A percentile compares a stretch with the other conserved stretches of the same genome.
These are phyloP conservation scores for Dipodascus albidus DNA, from an alignment of 805 yeast genomes.

Conservation along the genomic window DNA sequence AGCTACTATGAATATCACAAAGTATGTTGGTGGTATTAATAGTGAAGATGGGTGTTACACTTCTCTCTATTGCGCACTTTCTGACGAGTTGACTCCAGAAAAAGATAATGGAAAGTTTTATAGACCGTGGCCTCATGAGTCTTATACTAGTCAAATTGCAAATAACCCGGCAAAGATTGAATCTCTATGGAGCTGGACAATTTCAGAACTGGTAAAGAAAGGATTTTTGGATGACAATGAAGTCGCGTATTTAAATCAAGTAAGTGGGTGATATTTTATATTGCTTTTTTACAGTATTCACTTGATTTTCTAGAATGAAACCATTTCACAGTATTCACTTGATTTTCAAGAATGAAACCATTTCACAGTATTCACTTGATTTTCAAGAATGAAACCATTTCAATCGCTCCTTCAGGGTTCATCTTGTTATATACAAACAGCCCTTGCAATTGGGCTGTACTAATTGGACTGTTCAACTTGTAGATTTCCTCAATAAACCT, in stretches of 20 bases:
- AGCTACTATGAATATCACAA: conserved; percentile 59
- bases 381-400: conserved; percentile 34
- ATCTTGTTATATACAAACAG: conserved; percentile 85
- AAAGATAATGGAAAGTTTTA: conserved; percentile 59
- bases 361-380: conserved; percentile 23
- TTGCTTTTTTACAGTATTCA: no score
- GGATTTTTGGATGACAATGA: neutral
- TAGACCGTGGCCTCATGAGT: neutral
- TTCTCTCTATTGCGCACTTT: conserved; percentile 50
- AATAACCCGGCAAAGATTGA: neutral
- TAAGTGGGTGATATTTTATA: neutral
- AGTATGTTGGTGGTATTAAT: conserved; percentile 56
- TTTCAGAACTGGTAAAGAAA: neutral
- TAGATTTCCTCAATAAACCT: conserved; percentile 35
- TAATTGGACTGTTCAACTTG: conserved; percentile 44
- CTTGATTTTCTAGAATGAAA: no score
- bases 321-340: no score
- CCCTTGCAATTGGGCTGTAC: conserved; percentile 94
- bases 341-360: no score
- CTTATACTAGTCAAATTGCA: neutral
- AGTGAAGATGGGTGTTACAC: conserved; percentile 63
- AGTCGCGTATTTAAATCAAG: neutral
- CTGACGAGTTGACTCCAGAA: conserved; percentile 36
- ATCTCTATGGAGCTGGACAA: neutral
- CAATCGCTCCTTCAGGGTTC: conserved; percentile 64